Conservation (phyloP, 192 early-diverging fungal genomes). For the Mortierella alpina region DNA sequence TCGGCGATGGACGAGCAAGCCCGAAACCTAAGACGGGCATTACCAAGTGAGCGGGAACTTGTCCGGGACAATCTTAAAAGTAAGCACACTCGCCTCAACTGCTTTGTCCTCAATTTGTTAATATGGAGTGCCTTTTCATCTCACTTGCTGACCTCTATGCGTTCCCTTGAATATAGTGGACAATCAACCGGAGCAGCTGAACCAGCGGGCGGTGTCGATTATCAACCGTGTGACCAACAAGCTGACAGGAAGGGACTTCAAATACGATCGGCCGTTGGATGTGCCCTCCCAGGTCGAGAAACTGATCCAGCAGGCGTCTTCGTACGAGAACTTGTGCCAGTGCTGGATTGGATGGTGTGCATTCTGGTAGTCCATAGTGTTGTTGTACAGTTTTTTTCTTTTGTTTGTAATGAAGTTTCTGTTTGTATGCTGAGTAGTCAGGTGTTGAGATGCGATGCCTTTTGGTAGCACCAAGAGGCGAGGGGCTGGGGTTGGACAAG, state of each 20-base stretch:
- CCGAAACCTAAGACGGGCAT: conserved; percentile 33
- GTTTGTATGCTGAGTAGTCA: neutral
- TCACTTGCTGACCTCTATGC: neutral
- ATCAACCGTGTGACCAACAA: conserved; percentile 94
- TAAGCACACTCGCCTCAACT: conserved; percentile 22
- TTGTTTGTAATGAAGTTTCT: neutral
- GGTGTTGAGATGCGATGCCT: too few species aligned
- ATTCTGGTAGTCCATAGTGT: conserved; percentile 52
- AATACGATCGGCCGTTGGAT: conserved; percentile 79
- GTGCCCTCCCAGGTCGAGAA: conserved; percentile 89
- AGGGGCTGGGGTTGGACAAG: too few species aligned
- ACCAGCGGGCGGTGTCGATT: conserved; percentile 83
- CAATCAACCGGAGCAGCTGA: conserved; percentile 72
- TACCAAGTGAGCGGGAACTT: conserved; percentile 45
- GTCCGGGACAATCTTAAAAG: conserved; percentile 56
- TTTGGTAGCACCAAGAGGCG: neutral
- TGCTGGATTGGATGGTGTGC: conserved; percentile 75
- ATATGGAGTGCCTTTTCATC: conserved; percentile 2
- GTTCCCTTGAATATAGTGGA: conserved; percentile 45
- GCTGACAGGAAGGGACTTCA: conserved; percentile 94
- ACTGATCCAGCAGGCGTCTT: conserved; percentile 90
- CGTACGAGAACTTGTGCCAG: conserved; percentile 90
- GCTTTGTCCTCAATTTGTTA: too few species aligned
- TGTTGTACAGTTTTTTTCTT: neutral
- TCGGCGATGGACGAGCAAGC: conserved; percentile 44